phyloP scores from a whole-genome alignment of 331 rosid species.

The Rhamnella rubrinervis region DNA sequence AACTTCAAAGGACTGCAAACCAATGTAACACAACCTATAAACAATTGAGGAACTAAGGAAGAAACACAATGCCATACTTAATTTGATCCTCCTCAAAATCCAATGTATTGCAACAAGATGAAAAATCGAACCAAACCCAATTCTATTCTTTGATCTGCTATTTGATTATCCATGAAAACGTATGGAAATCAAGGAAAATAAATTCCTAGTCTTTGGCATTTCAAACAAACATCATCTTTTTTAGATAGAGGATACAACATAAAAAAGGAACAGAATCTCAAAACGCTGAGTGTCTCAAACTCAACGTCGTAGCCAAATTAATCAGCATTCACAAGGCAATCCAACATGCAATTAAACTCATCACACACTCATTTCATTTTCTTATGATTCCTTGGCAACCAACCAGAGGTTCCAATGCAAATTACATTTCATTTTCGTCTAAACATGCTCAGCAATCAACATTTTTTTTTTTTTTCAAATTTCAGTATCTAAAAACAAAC shows the following conservation, averaged over 20 bases:
- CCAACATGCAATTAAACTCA: not conserved
- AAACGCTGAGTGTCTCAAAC: not conserved
- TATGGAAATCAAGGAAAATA: not conserved
- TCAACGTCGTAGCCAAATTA: not conserved
- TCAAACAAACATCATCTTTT: not conserved
- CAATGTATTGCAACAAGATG: constrained; percentile 1
- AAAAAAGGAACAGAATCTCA: no score
- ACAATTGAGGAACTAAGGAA: constrained; percentile 6
- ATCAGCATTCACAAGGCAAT: no score
- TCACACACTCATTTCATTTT: not conserved
- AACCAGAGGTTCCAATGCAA: not conserved
- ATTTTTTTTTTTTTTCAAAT: not conserved
- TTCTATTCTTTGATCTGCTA: not conserved
- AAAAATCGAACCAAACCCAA: constrained; percentile 4
- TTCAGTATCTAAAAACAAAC: not conserved
- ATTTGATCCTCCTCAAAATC: constrained; percentile 2
- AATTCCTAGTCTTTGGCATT: not conserved
- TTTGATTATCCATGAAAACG: not conserved
- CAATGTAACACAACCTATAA: constrained; percentile 4
- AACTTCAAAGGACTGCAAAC: not conserved
- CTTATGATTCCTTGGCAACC: not conserved
- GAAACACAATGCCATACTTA: no score
- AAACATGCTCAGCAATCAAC: not conserved
- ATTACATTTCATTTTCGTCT: not conserved
- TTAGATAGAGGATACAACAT: not conserved